phyloP scores from a whole-genome alignment of 441 rosid genomes.

The Kokia cookei region DNA sequence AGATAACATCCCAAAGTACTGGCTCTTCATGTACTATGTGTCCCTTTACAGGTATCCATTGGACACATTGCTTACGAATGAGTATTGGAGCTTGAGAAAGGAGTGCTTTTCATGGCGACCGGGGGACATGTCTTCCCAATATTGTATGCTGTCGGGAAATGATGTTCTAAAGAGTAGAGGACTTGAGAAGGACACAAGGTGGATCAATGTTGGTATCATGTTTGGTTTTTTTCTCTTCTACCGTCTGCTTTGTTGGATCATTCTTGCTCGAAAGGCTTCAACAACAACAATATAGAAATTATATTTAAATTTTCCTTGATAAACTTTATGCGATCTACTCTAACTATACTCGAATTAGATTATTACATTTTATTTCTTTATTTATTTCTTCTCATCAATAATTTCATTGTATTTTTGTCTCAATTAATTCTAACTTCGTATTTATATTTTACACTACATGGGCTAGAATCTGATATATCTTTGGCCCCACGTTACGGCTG shows the following conservation, averaged over 20 bases:
- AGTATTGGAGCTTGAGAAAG: slow-evolving; percentile 61
- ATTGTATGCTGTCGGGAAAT: slow-evolving; percentile 60
- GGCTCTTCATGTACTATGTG: slow-evolving; percentile 69
- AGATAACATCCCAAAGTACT: slow-evolving; percentile 55
- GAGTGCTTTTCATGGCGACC: slow-evolving; percentile 60
- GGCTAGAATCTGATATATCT: no score
- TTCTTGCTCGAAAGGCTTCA: slow-evolving; percentile 62
- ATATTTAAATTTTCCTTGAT: background rate
- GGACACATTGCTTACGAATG: slow-evolving; percentile 66
- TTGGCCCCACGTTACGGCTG: no score
- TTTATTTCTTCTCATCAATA: background rate
- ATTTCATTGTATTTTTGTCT: background rate
- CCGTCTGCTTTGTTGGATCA: slow-evolving; percentile 75
- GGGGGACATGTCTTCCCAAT: background rate
- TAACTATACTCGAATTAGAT: background rate
- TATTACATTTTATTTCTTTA: background rate
- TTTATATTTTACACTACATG: no score
- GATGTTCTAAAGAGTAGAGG: slow-evolving; percentile 75
- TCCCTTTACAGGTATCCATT: slow-evolving; percentile 59
- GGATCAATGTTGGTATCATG: slow-evolving; percentile 85
- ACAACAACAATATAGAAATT: slow-evolving; percentile 37
- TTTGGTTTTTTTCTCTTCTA: slow-evolving; percentile 76
- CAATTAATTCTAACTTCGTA: no score
- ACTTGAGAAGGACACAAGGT: slow-evolving; percentile 55
- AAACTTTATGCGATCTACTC: background rate